Evolutionary conservation across 306 rosid species (phyloP), one percentile per base, ranked within the genome.

Genomic region (peach (Prunus persica)): DNA sequence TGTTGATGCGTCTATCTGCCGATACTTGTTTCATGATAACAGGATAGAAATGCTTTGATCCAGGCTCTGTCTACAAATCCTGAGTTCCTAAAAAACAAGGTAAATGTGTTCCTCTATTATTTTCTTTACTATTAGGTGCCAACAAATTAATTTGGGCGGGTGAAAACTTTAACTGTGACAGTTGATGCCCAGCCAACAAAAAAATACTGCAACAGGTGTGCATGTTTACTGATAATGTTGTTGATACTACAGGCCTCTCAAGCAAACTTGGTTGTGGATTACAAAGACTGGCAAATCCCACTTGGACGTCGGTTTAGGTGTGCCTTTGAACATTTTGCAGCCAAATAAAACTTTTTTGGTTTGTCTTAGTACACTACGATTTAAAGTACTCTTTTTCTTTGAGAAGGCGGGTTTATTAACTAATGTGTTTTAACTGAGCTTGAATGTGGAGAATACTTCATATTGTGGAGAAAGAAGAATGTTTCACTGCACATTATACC

Each of bases 301-400:
- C 96, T 94, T 45, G 98, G 98, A 70, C 97, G 98, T 75, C 95
- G 97, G 70, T 94, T 94, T 78, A 90, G 98, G 97, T 94, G 69
- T 65, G 88, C 78, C 75, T 79, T 74, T 34, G 9, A 49, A 81
- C 72, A 15, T 18, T 73, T 77, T 20, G 66, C 72, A 22, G 18
- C 55, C 10, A 2, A 34, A 16, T 15, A n/a, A 19, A 28, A 32
- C 13, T 52, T 2, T 52, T 52, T 54, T 19, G 58, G 24, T n/a
- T 54, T 54, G 58, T 54, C 58, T 19, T 54, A 54, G 24, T 19
- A 54, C 24, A 54, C 4, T n/a, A 54, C 20, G 4, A 30, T 63
- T 15, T 27, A 30, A 9, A 28, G 45, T n/a, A 63, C 30, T 30
- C 73, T 67, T 1, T 47, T 56, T 50, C 8, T 12, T 30, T 71